Evolutionary conservation across 169 alveolate species (phyloP).

Genomic region (Cryptosporidium xiaoi): DNA sequence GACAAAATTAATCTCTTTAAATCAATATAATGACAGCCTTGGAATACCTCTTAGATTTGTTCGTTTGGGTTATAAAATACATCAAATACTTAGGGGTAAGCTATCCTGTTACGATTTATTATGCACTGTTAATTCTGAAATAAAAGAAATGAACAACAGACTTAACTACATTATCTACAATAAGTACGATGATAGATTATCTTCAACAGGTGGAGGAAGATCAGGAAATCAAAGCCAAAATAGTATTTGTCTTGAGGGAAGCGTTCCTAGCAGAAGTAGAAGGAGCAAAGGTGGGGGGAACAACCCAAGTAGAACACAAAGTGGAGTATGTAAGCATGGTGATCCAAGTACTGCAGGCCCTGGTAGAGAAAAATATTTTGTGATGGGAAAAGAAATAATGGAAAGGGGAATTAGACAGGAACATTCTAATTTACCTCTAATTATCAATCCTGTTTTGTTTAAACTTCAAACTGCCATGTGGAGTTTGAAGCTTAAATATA

Average conservation of each 20-base stretch:
- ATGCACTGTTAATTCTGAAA: slow-evolving; percentile 37
- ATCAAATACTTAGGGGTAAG: slow-evolving; percentile 28
- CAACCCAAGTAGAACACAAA: neutral
- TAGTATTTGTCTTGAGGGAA: neutral
- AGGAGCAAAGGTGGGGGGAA: neutral
- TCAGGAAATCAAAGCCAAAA: too few species aligned
- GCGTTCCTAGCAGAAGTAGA: slow-evolving; percentile 11
- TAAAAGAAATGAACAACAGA: slow-evolving; percentile 16
- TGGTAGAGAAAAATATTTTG: too few species aligned
- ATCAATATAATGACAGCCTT: neutral
- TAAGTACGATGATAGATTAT: too few species aligned
- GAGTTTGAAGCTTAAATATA: slow-evolving; percentile 24
- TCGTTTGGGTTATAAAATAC: slow-evolving; percentile 30
- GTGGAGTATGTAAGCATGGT: too few species aligned
- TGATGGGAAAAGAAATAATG: too few species aligned
- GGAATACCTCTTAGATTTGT: slow-evolving; percentile 18
- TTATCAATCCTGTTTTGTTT: slow-evolving; percentile 30
- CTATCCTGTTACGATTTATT: slow-evolving; percentile 11
- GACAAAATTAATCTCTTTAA: slow-evolving; percentile 9
- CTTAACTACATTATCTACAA: neutral
- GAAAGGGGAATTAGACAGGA: neutral
- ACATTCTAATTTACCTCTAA: slow-evolving; percentile 15
- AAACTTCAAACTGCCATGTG: slow-evolving; percentile 32
- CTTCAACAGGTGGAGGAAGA: too few species aligned
- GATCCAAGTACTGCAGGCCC: too few species aligned